Evolutionary conservation across 768 basidiomycete species (phyloP).

Genomic region (Clavulina sp.): DNA sequence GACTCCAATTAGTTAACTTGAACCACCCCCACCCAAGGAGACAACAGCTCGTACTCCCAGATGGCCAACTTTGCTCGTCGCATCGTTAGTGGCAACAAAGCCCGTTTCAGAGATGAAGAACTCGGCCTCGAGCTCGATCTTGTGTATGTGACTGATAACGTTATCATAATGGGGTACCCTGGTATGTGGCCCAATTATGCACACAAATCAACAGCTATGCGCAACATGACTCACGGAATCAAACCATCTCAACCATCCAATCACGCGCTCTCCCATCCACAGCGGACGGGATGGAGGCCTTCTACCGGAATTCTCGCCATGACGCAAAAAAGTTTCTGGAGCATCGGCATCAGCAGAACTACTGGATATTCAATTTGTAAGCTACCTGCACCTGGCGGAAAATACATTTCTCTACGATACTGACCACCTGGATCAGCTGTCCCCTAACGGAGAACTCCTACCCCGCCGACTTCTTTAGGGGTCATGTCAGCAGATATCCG

Average conservation of each 20-base stretch:
- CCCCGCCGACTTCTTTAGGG: constrained; percentile 44
- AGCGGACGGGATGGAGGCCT: constrained; percentile 54
- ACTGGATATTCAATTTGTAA: constrained; percentile 72
- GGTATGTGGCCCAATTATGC: not conserved
- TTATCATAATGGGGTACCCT: constrained; percentile 45
- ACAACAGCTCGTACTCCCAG: no score
- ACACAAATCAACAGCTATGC: not conserved
- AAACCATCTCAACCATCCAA: no score
- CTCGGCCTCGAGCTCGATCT: constrained; percentile 48
- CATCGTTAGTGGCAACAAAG: constrained; percentile 67
- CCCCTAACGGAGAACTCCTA: constrained; percentile 70
- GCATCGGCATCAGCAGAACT: constrained; percentile 53
- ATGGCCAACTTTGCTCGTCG: constrained; percentile 55
- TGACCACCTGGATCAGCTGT: constrained; percentile 24
- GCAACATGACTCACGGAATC: not conserved
- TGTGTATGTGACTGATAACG: constrained; percentile 11
- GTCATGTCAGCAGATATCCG: constrained; percentile 66
- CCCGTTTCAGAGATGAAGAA: constrained; percentile 50
- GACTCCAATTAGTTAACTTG: no score
- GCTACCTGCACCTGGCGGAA: not conserved
- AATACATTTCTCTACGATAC: not conserved
- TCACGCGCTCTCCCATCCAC: not conserved
- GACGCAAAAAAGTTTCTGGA: constrained; percentile 65
- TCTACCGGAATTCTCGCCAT: constrained; percentile 63
- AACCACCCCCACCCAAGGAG: no score